A percentile compares a stretch with the other conserved stretches of the same genome.
Conservation (phyloP, 306 rosid species). For the Canavalia gladiata region DNA sequence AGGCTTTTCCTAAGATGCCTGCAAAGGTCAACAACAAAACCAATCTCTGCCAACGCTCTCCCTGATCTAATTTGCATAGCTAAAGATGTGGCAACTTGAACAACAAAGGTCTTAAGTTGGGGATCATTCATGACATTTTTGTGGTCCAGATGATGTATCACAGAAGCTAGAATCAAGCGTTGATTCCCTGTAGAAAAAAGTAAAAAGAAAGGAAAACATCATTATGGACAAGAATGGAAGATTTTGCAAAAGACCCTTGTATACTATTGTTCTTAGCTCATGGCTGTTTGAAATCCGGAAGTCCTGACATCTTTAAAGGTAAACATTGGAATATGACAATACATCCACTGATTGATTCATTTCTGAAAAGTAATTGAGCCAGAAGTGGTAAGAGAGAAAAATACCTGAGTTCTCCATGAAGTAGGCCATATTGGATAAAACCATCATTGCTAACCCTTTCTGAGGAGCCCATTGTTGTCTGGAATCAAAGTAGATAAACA, state of each 20-base stretch:
- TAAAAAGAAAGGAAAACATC: conserved; percentile 24
- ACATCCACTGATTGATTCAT: background rate
- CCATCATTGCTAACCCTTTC: conserved; percentile 80
- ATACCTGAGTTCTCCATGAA: conserved; percentile 80
- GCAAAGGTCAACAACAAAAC: conserved; percentile 91
- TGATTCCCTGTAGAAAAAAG: conserved; percentile 73
- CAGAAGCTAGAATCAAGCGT: conserved; percentile 70
- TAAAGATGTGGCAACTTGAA: conserved; percentile 83
- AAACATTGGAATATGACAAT: conserved; percentile 25
- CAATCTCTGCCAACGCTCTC: conserved; percentile 76
- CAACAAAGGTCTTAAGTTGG: conserved; percentile 71
- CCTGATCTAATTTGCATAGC: conserved; percentile 83
- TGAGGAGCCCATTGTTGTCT: conserved; percentile 79
- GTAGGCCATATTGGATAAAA: conserved; percentile 83
- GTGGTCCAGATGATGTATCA: conserved; percentile 96
- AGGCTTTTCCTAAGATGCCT: conserved; percentile 93
- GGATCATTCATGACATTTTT: conserved; percentile 84
- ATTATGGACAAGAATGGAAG: conserved; percentile 4
- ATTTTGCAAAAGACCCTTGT: background rate
- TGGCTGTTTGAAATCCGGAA: conserved; percentile 13
- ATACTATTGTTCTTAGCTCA: background rate
- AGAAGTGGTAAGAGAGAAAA: conserved; percentile 28
- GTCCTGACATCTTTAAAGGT: background rate
- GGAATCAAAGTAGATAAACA: conserved; percentile 87
- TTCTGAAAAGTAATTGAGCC: conserved; percentile 24